phyloP scores from a whole-genome alignment of 2,329 filamentous ascomycete species.

The Stemphylium vesicarium region DNA sequence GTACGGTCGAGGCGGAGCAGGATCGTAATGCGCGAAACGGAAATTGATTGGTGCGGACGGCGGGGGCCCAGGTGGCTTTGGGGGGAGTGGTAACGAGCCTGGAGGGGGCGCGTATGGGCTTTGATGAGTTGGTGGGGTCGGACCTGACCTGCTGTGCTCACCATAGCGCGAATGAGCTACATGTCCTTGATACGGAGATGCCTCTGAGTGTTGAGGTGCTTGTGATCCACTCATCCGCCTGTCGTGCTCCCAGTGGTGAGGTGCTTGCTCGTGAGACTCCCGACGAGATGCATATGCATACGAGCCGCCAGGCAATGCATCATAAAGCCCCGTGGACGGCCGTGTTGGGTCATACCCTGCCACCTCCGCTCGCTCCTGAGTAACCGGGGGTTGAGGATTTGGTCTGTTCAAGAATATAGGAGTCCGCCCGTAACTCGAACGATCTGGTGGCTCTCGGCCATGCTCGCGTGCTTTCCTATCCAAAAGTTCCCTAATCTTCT shows the following conservation, averaged over 20 bases:
- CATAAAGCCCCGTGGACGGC: slow-evolving; percentile 31
- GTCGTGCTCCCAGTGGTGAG: slow-evolving; percentile 35
- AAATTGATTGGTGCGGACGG: slow-evolving; percentile 38
- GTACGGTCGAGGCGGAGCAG: slow-evolving; percentile 34
- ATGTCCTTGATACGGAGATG: slow-evolving; percentile 33
- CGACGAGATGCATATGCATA: slow-evolving; percentile 30
- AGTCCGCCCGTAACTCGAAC: slow-evolving; percentile 18
- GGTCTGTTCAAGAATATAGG: slow-evolving; percentile 1
- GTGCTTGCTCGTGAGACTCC: slow-evolving; percentile 32
- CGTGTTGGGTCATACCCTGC: slow-evolving; percentile 33
- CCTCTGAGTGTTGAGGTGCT: slow-evolving; percentile 26
- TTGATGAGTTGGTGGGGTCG: slow-evolving; percentile 34
- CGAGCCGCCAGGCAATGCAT: slow-evolving; percentile 25
- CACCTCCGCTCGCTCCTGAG: slow-evolving; percentile 28
- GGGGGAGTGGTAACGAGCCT: slow-evolving; percentile 30
- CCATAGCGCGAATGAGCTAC: slow-evolving; percentile 32
- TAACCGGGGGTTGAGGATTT: not conserved
- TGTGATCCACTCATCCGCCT: slow-evolving; percentile 40
- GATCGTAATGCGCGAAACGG: slow-evolving; percentile 47
- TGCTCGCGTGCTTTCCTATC: slow-evolving; percentile 34
- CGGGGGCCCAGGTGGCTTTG: slow-evolving; percentile 39
- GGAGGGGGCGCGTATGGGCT: slow-evolving; percentile 41
- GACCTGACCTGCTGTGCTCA: slow-evolving; percentile 28
- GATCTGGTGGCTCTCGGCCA: slow-evolving; percentile 26
- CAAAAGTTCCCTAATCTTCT: slow-evolving; percentile 35